phyloP scores from a whole-genome alignment of 202 grass and related monocot species.

The Carex arenaria region DNA sequence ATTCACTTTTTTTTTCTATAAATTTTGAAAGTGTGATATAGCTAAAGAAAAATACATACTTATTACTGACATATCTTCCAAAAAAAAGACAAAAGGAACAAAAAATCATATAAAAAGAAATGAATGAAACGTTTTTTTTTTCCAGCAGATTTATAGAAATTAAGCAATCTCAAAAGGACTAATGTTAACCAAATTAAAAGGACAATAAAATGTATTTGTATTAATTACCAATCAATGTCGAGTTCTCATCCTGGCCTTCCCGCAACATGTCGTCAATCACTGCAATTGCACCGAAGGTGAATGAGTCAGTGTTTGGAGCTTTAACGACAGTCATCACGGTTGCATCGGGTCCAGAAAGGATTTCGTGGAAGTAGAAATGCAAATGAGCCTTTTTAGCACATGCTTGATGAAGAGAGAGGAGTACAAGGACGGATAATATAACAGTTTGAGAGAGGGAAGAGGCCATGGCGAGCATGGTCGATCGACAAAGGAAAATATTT shows the following conservation, averaged over 20 bases:
- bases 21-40: too few relatives aligned
- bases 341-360: background rate
- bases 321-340: background rate
- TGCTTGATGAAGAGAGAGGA: slow-evolving; percentile 1
- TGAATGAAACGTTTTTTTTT: background rate
- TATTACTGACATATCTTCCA: too few relatives aligned
- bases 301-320: background rate
- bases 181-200: background rate
- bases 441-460: background rate
- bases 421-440: background rate
- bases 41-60: too few relatives aligned
- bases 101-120: too few relatives aligned
- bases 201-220: background rate
- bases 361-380: slow-evolving; percentile 11
- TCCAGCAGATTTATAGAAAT: background rate
- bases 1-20: too few relatives aligned
- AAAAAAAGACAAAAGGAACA: too few relatives aligned
- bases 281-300: background rate
- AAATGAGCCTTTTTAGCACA: background rate
- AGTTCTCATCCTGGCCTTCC: slow-evolving; percentile 9
- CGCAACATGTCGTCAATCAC: slow-evolving; percentile 20
- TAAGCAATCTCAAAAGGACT: background rate
- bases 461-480: background rate
- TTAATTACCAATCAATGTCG: slow-evolving; percentile 4
- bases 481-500: background rate